Evolutionary conservation across 305 asterid species (phyloP).

Genomic region (Coffea humblotiana): DNA sequence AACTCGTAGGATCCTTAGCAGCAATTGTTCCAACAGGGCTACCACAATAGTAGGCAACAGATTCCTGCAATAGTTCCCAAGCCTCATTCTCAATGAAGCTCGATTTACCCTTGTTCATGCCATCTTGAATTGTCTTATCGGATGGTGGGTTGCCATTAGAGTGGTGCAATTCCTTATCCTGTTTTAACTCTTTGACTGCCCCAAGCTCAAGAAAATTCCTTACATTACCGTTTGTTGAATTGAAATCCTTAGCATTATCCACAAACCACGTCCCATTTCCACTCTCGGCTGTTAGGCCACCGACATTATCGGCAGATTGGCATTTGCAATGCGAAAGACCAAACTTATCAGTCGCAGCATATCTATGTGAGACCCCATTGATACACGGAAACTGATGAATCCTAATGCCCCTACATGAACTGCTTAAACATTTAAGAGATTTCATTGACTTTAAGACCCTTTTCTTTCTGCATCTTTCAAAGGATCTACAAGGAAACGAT

Average conservation of each 20-base stretch:
- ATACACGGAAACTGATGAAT: slow-evolving; percentile 19
- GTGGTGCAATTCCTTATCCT: slow-evolving; percentile 25
- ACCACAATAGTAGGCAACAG: slow-evolving; percentile 61
- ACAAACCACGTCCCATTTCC: slow-evolving; percentile 38
- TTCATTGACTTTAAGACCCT: slow-evolving; percentile 22
- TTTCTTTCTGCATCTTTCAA: slow-evolving; percentile 36
- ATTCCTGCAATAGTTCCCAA: slow-evolving; percentile 56
- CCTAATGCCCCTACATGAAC: slow-evolving; percentile 17
- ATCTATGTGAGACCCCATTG: slow-evolving; percentile 17
- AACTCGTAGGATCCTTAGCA: slow-evolving; percentile 58
- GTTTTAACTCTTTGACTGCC: slow-evolving; percentile 30
- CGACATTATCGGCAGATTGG: slow-evolving; percentile 45
- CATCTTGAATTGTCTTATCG: slow-evolving; percentile 31
- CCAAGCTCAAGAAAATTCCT: slow-evolving; percentile 29
- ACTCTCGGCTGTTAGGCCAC: slow-evolving; percentile 43
- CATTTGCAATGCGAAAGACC: slow-evolving; percentile 42
- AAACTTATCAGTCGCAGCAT: slow-evolving; percentile 22
- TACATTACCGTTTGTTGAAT: slow-evolving; percentile 25
- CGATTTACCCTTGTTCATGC: slow-evolving; percentile 22
- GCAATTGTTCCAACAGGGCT: slow-evolving; percentile 76
- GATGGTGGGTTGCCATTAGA: slow-evolving; percentile 38
- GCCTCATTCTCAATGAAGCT: slow-evolving; percentile 65
- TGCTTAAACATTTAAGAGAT: slow-evolving; percentile 24
- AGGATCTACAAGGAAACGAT: slow-evolving; percentile 25
- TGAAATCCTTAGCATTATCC: slow-evolving; percentile 36